Evolutionary conservation across 164 flowering plant species (phyloP).

Genomic region (Vitis rupestris): DNA sequence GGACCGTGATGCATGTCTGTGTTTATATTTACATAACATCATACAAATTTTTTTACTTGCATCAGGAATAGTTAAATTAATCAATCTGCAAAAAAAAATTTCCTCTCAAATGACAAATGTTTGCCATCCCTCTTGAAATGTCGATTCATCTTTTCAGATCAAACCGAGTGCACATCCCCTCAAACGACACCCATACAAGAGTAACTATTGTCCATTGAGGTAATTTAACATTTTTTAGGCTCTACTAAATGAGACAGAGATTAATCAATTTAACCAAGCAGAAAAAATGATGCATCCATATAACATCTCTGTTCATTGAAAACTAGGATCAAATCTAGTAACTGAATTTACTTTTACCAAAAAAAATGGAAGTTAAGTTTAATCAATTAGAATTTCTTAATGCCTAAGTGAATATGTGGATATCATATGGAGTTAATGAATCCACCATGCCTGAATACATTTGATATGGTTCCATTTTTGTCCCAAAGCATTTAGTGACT

Average conservation of each 20-base stretch:
- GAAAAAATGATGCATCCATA: neutral
- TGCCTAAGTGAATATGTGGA: too few relatives aligned
- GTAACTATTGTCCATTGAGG: neutral
- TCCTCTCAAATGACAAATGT: neutral
- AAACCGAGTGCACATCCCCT: neutral
- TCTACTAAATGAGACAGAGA: neutral
- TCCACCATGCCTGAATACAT: neutral
- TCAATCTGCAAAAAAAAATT: neutral
- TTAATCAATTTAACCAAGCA: neutral
- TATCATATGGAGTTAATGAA: too few relatives aligned
- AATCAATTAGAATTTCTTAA: too few relatives aligned
- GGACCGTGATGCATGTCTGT: neutral
- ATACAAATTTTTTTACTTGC: neutral
- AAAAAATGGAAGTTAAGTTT: too few relatives aligned
- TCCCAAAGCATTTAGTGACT: neutral
- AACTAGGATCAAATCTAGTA: neutral
- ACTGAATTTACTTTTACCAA: neutral
- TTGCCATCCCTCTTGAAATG: neutral
- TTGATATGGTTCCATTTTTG: neutral
- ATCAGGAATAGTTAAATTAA: neutral
- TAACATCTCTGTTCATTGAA: neutral
- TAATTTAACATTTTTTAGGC: neutral
- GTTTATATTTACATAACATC: neutral
- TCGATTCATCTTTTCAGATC: neutral
- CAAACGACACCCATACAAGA: neutral